Conservation (phyloP, 2,329 filamentous ascomycete species). For the Phoma sp. region DNA sequence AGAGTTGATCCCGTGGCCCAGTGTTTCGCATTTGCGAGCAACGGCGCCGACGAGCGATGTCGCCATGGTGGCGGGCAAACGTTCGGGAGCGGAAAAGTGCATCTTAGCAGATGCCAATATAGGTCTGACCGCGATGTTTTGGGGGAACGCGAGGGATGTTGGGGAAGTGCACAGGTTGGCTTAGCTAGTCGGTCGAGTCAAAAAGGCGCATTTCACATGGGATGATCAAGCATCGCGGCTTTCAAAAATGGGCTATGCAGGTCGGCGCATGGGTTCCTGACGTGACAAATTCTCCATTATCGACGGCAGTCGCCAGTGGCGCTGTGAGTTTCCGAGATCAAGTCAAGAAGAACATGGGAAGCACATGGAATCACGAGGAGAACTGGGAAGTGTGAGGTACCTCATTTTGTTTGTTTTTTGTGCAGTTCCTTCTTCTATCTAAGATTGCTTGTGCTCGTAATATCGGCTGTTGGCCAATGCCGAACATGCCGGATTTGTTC, state of each 20-base stretch:
- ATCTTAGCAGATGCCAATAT: constrained; percentile 4
- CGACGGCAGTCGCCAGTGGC: background rate
- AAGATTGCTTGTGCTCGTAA: constrained; percentile 14
- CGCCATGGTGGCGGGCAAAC: constrained; percentile 11
- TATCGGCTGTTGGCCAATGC: constrained; percentile 5
- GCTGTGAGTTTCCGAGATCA: background rate
- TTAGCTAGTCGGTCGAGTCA: too few species aligned
- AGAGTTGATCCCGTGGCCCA: too few species aligned
- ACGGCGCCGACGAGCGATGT: background rate
- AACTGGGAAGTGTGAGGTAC: constrained; percentile 16
- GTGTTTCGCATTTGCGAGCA: background rate
- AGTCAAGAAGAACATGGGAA: background rate
- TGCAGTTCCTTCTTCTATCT: constrained; percentile 17
- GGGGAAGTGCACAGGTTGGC: background rate
- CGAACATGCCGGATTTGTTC: constrained; percentile 5
- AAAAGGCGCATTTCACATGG: too few species aligned
- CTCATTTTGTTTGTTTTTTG: constrained; percentile 22
- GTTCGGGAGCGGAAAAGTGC: constrained; percentile 1
- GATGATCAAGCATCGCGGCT: background rate
- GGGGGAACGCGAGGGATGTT: constrained; percentile 6
- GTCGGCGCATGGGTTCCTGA: background rate
- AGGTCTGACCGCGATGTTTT: background rate
- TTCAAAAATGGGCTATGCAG: background rate
- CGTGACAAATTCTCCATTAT: background rate
- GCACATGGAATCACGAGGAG: constrained; percentile 7